Evolutionary conservation across 1,284 basidiomycete species (phyloP), one percentile per base, ranked within the genome.

Genomic region (Thecaphora frezii): DNA sequence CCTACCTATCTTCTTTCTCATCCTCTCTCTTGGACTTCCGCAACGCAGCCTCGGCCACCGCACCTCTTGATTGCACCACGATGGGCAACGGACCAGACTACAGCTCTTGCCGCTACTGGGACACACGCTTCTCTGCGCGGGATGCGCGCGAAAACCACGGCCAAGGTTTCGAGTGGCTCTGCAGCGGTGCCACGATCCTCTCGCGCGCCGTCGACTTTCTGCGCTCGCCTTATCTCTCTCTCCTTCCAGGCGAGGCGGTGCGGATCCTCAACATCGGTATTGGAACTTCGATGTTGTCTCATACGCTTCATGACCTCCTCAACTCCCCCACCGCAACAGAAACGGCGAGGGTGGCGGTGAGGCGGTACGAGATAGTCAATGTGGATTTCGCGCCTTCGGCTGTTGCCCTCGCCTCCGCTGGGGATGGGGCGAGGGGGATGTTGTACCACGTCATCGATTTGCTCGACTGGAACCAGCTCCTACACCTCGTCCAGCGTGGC

Each of bases 161-260:
- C 4, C 33, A 4, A 9, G 33, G 33, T 3, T 36, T 36, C 33
- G 33, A 36, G 16, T 36, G 33, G 33, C 33, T 36, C 64, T 64
- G 18, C 30, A 47, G 46, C n/a, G 69, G 51, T 51, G 81, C 73
- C 51, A n/a, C n/a, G n/a, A n/a, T n/a, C n/a, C n/a, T n/a, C n/a
- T n/a, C n/a, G n/a, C n/a, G n/a, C n/a, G n/a, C n/a, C n/a, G n/a
- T n/a, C n/a, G n/a, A n/a, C n/a, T n/a, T n/a, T n/a, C n/a, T n/a
- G n/a, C n/a, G n/a, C n/a, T n/a, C n/a, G n/a, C n/a, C n/a, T n/a
- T n/a, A n/a, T n/a, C n/a, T n/a, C n/a, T n/a, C n/a, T n/a, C n/a
- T n/a, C n/a, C n/a, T n/a, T n/a, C n/a, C n/a, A n/a, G n/a, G n/a
- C n/a, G 79, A 81, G 4, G 69, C 74, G 54, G 80, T 5, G 19